Conservation (phyloP, 2,329 filamentous ascomycete species). For the Fusarium phyllophilum region DNA sequence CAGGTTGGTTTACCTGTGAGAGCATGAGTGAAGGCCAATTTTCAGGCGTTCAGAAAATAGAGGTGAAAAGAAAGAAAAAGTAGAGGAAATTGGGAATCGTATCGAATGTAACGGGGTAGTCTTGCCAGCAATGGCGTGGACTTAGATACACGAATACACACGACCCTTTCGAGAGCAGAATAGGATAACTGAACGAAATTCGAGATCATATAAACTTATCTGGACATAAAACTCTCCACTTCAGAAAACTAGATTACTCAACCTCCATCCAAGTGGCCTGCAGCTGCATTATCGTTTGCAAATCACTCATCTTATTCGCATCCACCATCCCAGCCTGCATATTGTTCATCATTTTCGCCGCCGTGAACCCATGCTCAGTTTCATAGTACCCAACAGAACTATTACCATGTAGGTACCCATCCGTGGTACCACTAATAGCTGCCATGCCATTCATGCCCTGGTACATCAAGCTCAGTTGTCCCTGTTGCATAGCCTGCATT, state of each 20-base stretch:
- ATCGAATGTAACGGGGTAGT: background rate
- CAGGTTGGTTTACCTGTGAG: slow-evolving; percentile 5
- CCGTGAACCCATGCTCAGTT: slow-evolving; percentile 48
- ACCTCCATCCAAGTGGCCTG: slow-evolving; percentile 47
- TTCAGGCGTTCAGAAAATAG: background rate
- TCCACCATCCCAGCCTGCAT: slow-evolving; percentile 47
- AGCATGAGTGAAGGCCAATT: background rate
- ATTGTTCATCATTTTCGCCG: slow-evolving; percentile 47
- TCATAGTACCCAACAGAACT: slow-evolving; percentile 50
- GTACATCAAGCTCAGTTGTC: slow-evolving; percentile 48
- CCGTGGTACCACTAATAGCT: slow-evolving; percentile 41
- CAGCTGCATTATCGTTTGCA: slow-evolving; percentile 43
- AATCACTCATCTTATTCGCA: slow-evolving; percentile 42
- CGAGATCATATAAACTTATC: too few relatives aligned
- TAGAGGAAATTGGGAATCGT: accelerated
- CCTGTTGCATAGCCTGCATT: slow-evolving; percentile 49
- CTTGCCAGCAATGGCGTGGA: background rate
- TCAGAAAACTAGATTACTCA: slow-evolving; percentile 31
- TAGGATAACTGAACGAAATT: background rate
- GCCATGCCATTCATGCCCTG: slow-evolving; percentile 46
- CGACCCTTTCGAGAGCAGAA: background rate
- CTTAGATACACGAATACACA: background rate
- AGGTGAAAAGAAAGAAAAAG: background rate
- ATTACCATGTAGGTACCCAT: slow-evolving; percentile 49
- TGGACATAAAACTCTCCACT: background rate